Evolutionary conservation across 2,329 filamentous ascomycete species (phyloP), one percentile per base, ranked within the genome.

Genomic region (Fusarium pseudograminearum): DNA sequence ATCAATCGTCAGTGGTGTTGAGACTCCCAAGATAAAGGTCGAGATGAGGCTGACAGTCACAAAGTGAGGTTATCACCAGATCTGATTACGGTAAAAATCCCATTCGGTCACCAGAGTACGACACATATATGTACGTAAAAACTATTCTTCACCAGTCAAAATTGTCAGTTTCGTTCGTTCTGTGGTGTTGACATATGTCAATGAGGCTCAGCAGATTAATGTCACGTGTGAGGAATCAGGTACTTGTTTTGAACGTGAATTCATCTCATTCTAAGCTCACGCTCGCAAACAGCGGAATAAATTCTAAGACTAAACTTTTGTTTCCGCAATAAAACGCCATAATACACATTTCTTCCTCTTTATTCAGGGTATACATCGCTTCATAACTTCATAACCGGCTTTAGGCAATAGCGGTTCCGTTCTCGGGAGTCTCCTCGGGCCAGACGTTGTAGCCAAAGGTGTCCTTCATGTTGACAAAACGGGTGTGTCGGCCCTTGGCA

Each of bases 401-500:
- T 69, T 33, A 70, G 57, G 48, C 67, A 42, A 47, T 54, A 48
- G 64, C 54, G 15, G 67, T 69, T 24, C 68, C 68, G 2, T 69
- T 65, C 59, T 69, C 68, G 12, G 38, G 45, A 10, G 44, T 65
- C 81, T 90, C 87, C 74, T 89, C 86, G 0, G 88, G 84, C 89
- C 88, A 90, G 51, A 93, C 86, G 73, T 93, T 84, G 77, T 91
- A 92, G 9, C 91, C 91, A 78, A 93, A 93, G 2, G 89, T 92
- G 70, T 92, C 90, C 84, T 92, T 93, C 91, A 93, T 93, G 82
- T 93, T 93, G 62, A 93, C 91, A 75, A 93, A 93, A 38, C 91
- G 87, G 28, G 86, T 87, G 78, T 91, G 88, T 53, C 90, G 84
- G 36, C 88, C 88, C 76, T 87, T 84, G 45, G 73, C 73, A 51